Percentiles rank a stretch among this genome's conserved stretches.
These are phyloP conservation scores for Termitomyces sp. DNA, from an alignment of 768 basidiomycete species.

Conservation along the genomic window DNA sequence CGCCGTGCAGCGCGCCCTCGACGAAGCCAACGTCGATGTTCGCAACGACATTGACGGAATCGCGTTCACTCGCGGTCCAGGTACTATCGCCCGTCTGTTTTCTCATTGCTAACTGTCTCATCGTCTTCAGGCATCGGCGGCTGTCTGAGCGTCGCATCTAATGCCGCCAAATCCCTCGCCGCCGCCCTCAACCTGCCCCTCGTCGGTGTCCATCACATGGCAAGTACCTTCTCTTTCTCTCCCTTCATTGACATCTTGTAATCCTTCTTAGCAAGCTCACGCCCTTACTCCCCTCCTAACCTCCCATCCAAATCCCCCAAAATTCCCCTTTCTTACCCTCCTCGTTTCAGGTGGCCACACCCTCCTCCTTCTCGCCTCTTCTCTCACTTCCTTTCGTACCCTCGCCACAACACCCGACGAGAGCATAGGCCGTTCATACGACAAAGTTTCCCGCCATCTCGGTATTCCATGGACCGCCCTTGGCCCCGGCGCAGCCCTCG, in stretches of 20 bases:
- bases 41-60: constrained; percentile 73
- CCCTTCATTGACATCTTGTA: not conserved
- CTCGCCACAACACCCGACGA: constrained; percentile 73
- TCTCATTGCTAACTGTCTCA: not conserved
- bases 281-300: constrained; percentile 80
- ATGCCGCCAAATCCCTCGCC: constrained; percentile 83
- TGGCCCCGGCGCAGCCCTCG: constrained; percentile 80
- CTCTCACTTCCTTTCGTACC: constrained; percentile 52
- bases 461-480: constrained; percentile 53
- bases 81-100: not conserved
- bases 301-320: constrained; percentile 35
- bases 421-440: constrained; percentile 75
- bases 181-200: constrained; percentile 73
- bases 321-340: constrained; percentile 84
- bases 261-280: constrained; percentile 74
- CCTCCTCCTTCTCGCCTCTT: constrained; percentile 69
- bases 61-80: constrained; percentile 85
- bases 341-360: constrained; percentile 96
- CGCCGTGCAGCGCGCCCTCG: constrained; percentile 64
- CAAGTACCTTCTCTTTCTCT: constrained; percentile 25
- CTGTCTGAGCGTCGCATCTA: constrained; percentile 73
- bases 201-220: constrained; percentile 96
- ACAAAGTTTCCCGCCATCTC: constrained; percentile 75
- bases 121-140: constrained; percentile 56
- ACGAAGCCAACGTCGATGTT: constrained; percentile 50